phyloP scores from a whole-genome alignment of 2,329 filamentous ascomycete genomes.

The Colletotrichum trifolii region DNA sequence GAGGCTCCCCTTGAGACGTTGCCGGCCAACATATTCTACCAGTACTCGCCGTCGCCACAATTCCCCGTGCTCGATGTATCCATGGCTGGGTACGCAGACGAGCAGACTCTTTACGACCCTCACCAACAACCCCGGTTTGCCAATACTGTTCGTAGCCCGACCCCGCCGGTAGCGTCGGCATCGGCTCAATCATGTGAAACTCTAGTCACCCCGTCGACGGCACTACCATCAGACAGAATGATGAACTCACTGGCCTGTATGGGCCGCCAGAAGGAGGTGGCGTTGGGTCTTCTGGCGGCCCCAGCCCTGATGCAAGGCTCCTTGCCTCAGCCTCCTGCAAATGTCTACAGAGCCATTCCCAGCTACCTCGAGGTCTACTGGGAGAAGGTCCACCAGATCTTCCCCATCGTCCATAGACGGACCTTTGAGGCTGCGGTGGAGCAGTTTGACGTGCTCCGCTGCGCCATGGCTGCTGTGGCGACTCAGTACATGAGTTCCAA shows the following conservation, averaged over 20 bases:
- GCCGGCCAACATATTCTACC: constrained; percentile 43
- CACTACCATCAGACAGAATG: constrained; percentile 49
- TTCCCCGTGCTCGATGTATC: constrained; percentile 50
- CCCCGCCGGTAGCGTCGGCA: constrained; percentile 56
- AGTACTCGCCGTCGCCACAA: constrained; percentile 43
- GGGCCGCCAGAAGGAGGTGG: constrained; percentile 54
- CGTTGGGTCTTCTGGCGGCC: constrained; percentile 49
- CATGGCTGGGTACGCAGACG: constrained; percentile 50
- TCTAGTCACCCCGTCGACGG: constrained; percentile 58
- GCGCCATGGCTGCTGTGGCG: constrained; percentile 68
- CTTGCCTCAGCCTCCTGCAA: constrained; percentile 44
- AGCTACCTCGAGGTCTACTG: constrained; percentile 65
- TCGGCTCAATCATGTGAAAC: constrained; percentile 60
- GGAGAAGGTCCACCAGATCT: constrained; percentile 59
- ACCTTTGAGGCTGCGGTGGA: constrained; percentile 56
- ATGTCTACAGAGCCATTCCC: constrained; percentile 56
- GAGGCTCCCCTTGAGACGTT: constrained; percentile 42
- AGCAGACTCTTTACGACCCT: constrained; percentile 48
- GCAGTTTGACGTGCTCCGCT: constrained; percentile 56
- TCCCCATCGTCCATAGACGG: constrained; percentile 62
- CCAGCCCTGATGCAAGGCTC: constrained; percentile 51
- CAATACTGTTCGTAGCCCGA: constrained; percentile 61
- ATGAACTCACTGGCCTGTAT: constrained; percentile 50
- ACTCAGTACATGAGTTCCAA: constrained; percentile 60
- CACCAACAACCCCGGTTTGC: constrained; percentile 50